Evolutionary conservation across 306 rosid genomes (phyloP).

Genomic region (Vigna hirtella): DNA sequence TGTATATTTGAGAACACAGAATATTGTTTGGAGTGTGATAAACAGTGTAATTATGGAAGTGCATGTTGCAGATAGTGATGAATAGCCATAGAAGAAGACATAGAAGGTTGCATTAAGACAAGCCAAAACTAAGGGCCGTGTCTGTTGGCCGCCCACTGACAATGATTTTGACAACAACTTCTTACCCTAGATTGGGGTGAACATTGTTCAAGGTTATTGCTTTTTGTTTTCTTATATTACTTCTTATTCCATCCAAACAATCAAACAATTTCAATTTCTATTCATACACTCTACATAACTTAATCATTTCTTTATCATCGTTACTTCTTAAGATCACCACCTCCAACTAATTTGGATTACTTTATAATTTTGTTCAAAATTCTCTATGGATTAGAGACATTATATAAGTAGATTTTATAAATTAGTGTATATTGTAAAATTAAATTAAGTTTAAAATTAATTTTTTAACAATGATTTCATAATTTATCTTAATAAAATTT

Average conservation of each 20-base stretch:
- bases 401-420: no score
- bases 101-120: constrained; percentile 46
- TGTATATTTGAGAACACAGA: not conserved
- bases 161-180: constrained; percentile 48
- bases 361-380: not conserved
- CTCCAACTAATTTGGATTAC: not conserved
- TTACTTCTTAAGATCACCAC: not conserved
- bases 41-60: constrained; percentile 14
- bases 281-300: not conserved
- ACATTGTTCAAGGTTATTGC: constrained; percentile 22
- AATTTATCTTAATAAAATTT: no score
- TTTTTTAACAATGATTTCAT: no score
- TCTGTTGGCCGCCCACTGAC: constrained; percentile 50
- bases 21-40: constrained; percentile 1
- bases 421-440: no score
- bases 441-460: no score
- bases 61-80: not conserved
- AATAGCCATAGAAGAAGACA: constrained; percentile 6
- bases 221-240: not conserved
- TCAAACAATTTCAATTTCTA: not conserved
- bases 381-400: no score
- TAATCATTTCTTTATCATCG: no score
- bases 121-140: constrained; percentile 63
- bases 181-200: constrained; percentile 15
- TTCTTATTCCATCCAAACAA: not conserved